These are phyloP conservation scores for Hanseniaspora pseudoguilliermondii DNA, from an alignment of 805 yeast species.

Conservation along the genomic window DNA sequence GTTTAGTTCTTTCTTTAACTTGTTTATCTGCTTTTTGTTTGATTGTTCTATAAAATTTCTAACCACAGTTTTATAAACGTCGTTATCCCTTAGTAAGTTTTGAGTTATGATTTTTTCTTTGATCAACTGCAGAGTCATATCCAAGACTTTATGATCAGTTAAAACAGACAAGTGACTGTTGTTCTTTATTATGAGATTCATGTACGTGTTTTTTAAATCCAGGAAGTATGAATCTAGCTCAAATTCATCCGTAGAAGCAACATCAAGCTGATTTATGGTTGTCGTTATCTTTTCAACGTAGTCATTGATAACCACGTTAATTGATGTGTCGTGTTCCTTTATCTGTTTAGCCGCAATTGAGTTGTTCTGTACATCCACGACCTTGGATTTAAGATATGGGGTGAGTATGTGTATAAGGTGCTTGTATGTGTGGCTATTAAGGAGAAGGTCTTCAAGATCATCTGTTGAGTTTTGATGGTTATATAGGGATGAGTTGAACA, in stretches of 20 bases:
- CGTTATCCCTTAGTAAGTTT: conserved; percentile 49
- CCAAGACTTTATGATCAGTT: conserved; percentile 1
- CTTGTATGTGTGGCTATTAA: not conserved
- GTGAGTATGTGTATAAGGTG: not conserved
- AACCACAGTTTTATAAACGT: conserved; percentile 72
- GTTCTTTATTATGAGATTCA: not conserved
- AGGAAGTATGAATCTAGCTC: not conserved
- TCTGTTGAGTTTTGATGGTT: not conserved
- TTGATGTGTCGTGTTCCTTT: not conserved
- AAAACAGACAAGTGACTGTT: not conserved
- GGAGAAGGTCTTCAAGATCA: not conserved
- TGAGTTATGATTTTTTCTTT: conserved; percentile 31
- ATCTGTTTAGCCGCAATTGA: not conserved
- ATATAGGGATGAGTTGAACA: not conserved
- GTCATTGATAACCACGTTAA: not conserved
- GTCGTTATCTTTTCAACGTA: not conserved
- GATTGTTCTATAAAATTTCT: conserved; percentile 85
- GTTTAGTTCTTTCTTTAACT: conserved; percentile 27
- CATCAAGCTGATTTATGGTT: not conserved
- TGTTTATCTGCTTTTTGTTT: conserved; percentile 55
- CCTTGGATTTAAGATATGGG: not conserved
- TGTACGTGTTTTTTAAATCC: not conserved
- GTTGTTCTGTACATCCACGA: not conserved
- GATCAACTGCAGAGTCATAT: conserved; percentile 22
- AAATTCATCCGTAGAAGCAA: not conserved